Base-by-base conservation (phyloP, 768 basidiomycete genomes). In the Naematelia aurantialba region DNA sequence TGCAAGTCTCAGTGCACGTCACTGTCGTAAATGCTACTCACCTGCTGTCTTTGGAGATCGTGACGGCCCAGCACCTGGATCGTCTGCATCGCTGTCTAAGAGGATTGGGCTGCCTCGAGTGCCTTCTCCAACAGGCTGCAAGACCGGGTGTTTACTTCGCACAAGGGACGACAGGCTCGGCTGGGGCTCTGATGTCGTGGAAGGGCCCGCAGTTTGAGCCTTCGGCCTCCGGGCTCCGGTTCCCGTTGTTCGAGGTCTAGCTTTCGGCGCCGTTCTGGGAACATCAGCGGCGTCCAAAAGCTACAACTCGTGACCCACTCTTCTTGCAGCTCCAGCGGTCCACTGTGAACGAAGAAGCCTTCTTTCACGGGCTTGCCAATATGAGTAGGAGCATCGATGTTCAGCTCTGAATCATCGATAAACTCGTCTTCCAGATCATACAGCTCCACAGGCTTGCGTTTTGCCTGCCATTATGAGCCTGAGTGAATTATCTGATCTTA, bases 321-420 rank as follows among this genome's bases (percentile, higher is more conserved):
- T 72, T 88, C 88, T 68, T 91, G 80, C 12, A 97, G 75, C 2
- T 90, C 90, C 13, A 97, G 88, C 69, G 89, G 87, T 1, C 92
- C 92, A 29, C 83, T 83, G 4, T 87, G 89, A 10, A 97, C 92
- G 70, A 92, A 94, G 80, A 93, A 96, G 2, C 78, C 78, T 56
- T 72, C 67, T 69, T 93, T 90, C 76, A 88, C 90, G 3, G 93
- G 94, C 76, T 90, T 86, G 3, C 88, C 90, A 68, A 92, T 89
- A 78, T 83, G 90, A 1, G 88, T 91, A 3, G 94, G 86, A 72
- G 93, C 86, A 79, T 98, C 93, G 47, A 93, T 79, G 24, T 85
- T 86, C 56, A 94, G 81, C 72, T 98, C 94, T 1, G 91, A 90
- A 78, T 99, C 96, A 81, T 99, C 96, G 72, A 99, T 96, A 79